Evolutionary conservation across 495 filamentous ascomycete genomes (phyloP).

Genomic region (Parachaetomium inaequale): DNA sequence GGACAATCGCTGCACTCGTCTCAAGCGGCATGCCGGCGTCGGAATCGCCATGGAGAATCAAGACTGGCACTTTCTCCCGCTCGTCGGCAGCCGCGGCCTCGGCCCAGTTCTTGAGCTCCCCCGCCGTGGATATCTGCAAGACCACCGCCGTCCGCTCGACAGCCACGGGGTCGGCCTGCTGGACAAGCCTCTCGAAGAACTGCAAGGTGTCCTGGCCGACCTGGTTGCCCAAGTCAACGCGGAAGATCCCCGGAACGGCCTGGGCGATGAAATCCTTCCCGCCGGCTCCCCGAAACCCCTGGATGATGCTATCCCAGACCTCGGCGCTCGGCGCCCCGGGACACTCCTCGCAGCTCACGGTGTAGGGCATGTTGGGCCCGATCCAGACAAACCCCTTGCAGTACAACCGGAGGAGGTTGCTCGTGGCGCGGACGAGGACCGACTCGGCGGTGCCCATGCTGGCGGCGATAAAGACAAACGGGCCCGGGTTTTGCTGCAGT

Average conservation of each 20-base stretch:
- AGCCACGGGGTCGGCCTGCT: conserved; percentile 16
- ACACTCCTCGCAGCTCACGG: conserved; percentile 1
- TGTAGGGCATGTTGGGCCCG: conserved; percentile 23
- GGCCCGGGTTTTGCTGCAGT: neutral
- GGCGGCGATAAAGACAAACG: conserved; percentile 25
- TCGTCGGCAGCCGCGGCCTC: neutral
- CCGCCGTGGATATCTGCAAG: neutral
- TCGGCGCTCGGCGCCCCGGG: neutral
- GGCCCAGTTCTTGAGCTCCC: conserved; percentile 11
- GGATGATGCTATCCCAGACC: neutral
- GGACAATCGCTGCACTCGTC: conserved; percentile 7
- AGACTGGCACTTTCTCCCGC: conserved; percentile 4
- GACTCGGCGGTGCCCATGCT: conserved; percentile 30
- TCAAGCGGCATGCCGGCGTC: conserved; percentile 20
- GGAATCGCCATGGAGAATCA: conserved; percentile 19
- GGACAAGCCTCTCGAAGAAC: conserved; percentile 16
- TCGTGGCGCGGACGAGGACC: conserved; percentile 14
- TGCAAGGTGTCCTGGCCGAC: conserved; percentile 8
- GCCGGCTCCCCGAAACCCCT: neutral
- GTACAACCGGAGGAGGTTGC: neutral
- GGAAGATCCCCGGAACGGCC: neutral
- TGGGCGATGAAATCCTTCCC: neutral
- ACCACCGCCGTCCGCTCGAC: conserved; percentile 15
- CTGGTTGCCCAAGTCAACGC: conserved; percentile 2
- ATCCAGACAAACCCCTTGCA: conserved; percentile 25